Percentiles rank a stretch among this genome's conserved stretches.
Conservation (phyloP, 176 grass and related monocot genomes). For the Musa troglodytarum region DNA sequence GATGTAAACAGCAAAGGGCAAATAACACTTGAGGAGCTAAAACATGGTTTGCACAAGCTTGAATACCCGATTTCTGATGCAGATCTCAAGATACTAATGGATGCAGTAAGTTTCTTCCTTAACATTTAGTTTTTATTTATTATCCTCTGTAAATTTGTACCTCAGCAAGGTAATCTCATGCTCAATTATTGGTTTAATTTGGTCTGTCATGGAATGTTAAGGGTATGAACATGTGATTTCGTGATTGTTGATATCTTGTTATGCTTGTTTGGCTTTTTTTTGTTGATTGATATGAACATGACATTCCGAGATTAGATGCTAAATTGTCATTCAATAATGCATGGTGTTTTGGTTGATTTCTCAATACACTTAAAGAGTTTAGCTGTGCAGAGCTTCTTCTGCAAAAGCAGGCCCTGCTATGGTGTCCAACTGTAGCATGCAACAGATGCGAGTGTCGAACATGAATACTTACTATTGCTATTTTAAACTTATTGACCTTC, state of each 20-base stretch:
- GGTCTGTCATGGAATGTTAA: not conserved
- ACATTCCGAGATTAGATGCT: too few relatives aligned
- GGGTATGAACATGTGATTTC: not conserved
- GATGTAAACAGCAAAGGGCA: conserved; percentile 3
- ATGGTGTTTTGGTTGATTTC: too few relatives aligned
- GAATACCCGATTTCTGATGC: conserved; percentile 9
- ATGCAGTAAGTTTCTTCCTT: conserved; percentile 17
- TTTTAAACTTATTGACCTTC: not conserved
- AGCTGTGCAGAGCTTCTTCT: too few relatives aligned
- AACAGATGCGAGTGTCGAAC: not conserved
- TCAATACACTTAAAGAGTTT: too few relatives aligned
- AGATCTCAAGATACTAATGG: conserved; percentile 17
- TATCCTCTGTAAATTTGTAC: not conserved
- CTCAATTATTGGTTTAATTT: not conserved
- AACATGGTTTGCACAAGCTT: conserved; percentile 16
- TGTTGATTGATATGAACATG: too few relatives aligned
- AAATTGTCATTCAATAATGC: too few relatives aligned
- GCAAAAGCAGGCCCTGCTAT: not conserved
- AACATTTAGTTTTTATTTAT: not conserved
- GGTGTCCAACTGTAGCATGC: not conserved
- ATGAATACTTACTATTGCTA: not conserved
- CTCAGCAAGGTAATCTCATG: not conserved
- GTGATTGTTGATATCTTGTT: too few relatives aligned
- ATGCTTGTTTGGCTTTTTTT: too few relatives aligned
- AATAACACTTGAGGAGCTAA: conserved; percentile 7